Percentiles rank a stretch among this genome's conserved stretches.
These are phyloP conservation scores for Trebouxia sp. DNA, from an alignment of 139 green algal species.

Conservation along the genomic window DNA sequence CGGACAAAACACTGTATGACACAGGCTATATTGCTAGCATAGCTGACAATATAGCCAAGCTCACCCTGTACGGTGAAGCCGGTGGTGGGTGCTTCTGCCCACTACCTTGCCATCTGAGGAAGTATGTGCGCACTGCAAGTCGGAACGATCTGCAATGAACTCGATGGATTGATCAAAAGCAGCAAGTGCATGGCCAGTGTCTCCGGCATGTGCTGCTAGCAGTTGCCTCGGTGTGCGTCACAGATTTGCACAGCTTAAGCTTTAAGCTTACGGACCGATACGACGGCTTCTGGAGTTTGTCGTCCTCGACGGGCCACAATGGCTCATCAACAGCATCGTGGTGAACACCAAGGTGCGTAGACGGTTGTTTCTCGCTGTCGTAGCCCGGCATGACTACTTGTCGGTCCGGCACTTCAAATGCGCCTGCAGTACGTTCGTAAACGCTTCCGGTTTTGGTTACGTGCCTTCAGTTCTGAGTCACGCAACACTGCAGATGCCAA, in stretches of 20 bases:
- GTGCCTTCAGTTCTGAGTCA: too few relatives aligned
- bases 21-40: neutral
- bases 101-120: neutral
- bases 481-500: too few relatives aligned
- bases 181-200: too few relatives aligned
- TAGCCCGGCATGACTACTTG: too few relatives aligned
- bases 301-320: neutral
- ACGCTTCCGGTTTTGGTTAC: too few relatives aligned
- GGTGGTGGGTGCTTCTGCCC: conserved; percentile 7
- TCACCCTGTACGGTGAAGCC: neutral
- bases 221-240: too few relatives aligned
- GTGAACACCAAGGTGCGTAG: neutral
- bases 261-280: neutral
- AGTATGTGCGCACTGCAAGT: neutral
- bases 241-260: too few relatives aligned
- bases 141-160: neutral
- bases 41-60: neutral
- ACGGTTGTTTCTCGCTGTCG: neutral
- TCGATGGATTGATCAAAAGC: too few relatives aligned
- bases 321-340: neutral
- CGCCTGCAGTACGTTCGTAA: too few relatives aligned
- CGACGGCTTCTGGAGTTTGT: neutral
- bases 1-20: too few relatives aligned
- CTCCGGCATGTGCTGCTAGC: too few relatives aligned
- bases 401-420: too few relatives aligned